Evolutionary conservation across 306 rosid genomes (phyloP).

Genomic region (Nissolia schottii): DNA sequence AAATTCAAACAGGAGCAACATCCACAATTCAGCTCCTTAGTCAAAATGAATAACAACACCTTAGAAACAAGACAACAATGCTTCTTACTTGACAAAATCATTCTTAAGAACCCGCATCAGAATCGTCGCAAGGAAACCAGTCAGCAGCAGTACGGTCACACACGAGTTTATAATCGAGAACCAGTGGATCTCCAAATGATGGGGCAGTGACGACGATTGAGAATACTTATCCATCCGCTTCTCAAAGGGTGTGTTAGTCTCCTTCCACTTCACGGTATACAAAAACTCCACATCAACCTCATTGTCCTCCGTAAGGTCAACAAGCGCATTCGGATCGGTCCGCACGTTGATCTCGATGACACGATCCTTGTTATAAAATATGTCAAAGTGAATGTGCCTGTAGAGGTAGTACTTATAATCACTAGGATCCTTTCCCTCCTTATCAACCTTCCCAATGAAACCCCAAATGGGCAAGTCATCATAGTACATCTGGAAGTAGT

Average conservation of each 20-base stretch:
- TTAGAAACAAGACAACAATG: neutral
- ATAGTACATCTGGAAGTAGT: slow-evolving; percentile 84
- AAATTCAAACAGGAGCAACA: slow-evolving; percentile 14
- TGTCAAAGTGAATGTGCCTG: slow-evolving; percentile 73
- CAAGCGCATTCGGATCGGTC: slow-evolving; percentile 55
- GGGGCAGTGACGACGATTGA: slow-evolving; percentile 65
- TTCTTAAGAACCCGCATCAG: slow-evolving; percentile 88
- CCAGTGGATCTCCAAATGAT: slow-evolving; percentile 91
- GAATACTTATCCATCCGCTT: slow-evolving; percentile 87
- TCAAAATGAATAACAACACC: slow-evolving; percentile 2
- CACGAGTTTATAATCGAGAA: slow-evolving; percentile 86
- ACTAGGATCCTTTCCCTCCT: slow-evolving; percentile 70
- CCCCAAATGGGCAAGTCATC: slow-evolving; percentile 95
- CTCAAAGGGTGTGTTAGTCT: slow-evolving; percentile 62
- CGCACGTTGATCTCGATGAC: slow-evolving; percentile 70
- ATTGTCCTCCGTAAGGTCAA: slow-evolving; percentile 68
- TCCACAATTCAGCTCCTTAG: neutral
- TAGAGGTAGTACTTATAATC: slow-evolving; percentile 66
- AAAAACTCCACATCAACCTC: slow-evolving; percentile 57
- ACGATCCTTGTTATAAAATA: slow-evolving; percentile 63
- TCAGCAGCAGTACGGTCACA: slow-evolving; percentile 77
- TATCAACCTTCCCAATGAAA: slow-evolving; percentile 73
- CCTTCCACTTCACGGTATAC: slow-evolving; percentile 81
- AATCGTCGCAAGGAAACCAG: slow-evolving; percentile 81
- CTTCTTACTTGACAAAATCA: slow-evolving; percentile 84